phyloP scores from a whole-genome alignment of 202 grass and related monocot genomes.

The Thinopyrum obtusiflorum region DNA sequence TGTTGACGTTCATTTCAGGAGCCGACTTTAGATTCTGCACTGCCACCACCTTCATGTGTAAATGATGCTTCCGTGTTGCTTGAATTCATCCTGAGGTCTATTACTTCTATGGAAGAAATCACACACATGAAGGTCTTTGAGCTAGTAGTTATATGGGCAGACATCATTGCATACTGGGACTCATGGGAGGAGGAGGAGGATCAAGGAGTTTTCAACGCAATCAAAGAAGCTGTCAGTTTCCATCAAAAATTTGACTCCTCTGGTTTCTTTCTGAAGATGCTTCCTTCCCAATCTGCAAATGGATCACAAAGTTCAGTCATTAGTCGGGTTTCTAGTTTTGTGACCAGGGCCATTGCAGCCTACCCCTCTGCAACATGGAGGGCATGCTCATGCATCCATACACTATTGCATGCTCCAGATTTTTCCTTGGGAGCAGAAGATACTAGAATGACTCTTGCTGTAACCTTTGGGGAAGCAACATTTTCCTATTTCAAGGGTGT shows the following conservation, averaged over 20 bases:
- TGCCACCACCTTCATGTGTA: slow-evolving; percentile 70
- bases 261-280: slow-evolving; percentile 51
- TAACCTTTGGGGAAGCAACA: slow-evolving; percentile 50
- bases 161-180: slow-evolving; percentile 62
- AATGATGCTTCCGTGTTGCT: slow-evolving; percentile 78
- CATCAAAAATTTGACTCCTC: slow-evolving; percentile 52
- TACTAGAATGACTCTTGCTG: slow-evolving; percentile 44
- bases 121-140: slow-evolving; percentile 62
- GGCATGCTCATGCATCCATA: slow-evolving; percentile 78
- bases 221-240: slow-evolving; percentile 74
- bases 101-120: slow-evolving; percentile 50
- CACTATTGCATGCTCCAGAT: slow-evolving; percentile 57
- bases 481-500: slow-evolving; percentile 55
- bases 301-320: slow-evolving; percentile 51
- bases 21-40: slow-evolving; percentile 33
- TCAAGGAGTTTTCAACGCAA: slow-evolving; percentile 68
- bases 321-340: slow-evolving; percentile 60
- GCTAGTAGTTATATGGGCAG: slow-evolving; percentile 67
- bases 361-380: slow-evolving; percentile 81
- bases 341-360: slow-evolving; percentile 58
- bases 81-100: slow-evolving; percentile 62
- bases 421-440: slow-evolving; percentile 43
- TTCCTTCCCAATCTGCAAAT: slow-evolving; percentile 34
- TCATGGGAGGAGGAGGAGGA: slow-evolving; percentile 89
- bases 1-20: slow-evolving; percentile 36